phyloP scores from a whole-genome alignment of 2,329 filamentous ascomycete genomes.

The Leptographium flavum region DNA sequence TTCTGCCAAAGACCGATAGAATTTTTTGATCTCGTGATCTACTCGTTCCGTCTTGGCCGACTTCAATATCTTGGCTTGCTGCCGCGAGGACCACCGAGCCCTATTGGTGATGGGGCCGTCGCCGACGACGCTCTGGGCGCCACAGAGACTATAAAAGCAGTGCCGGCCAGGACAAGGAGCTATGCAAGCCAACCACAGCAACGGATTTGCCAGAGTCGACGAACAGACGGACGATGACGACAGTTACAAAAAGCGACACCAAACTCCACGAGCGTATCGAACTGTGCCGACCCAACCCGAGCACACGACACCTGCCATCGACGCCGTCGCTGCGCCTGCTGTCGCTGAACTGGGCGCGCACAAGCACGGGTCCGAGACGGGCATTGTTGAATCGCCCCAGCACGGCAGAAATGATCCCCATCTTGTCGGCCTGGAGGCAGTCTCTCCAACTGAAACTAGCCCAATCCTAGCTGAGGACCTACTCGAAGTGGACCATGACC shows the following conservation, averaged over 20 bases:
- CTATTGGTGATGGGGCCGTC: not conserved
- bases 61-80: not conserved
- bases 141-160: not conserved
- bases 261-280: not conserved
- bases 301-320: no score
- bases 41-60: not conserved
- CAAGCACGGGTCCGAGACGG: no score
- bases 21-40: not conserved
- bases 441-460: not conserved
- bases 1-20: no score
- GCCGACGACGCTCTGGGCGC: not conserved
- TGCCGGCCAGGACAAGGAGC: not conserved
- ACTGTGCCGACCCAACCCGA: not conserved
- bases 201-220: not conserved
- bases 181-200: not conserved
- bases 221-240: not conserved
- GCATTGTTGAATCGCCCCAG: not conserved
- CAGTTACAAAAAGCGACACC: not conserved
- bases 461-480: not conserved
- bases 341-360: no score
- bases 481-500: slow-evolving; percentile 13
- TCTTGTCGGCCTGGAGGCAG: not conserved
- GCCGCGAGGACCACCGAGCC: not conserved
- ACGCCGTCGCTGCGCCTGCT: not conserved
- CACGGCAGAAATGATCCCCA: not conserved